phyloP scores from a whole-genome alignment of 306 rosid genomes.

The Vicia sativa region DNA sequence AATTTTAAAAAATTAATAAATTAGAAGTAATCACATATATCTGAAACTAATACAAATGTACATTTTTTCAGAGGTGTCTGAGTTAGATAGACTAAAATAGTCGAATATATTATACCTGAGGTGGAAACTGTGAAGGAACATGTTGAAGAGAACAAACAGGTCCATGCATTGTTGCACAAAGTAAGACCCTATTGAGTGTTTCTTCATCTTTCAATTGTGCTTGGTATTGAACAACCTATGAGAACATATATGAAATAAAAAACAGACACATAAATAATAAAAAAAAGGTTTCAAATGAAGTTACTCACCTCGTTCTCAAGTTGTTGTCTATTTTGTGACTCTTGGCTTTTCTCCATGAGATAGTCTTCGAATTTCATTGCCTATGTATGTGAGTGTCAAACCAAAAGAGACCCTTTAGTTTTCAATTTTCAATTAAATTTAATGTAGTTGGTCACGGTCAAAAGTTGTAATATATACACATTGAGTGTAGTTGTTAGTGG shows the following conservation, averaged over 20 bases:
- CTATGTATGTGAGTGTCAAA: not conserved
- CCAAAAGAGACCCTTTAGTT: conserved; percentile 26
- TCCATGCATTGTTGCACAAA: conserved; percentile 61
- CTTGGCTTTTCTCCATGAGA: conserved; percentile 62
- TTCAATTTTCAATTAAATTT: not conserved
- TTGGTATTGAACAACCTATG: conserved; percentile 66
- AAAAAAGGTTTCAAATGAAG: not conserved
- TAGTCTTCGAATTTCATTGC: conserved; percentile 85
- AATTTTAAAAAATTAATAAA: too few relatives aligned
- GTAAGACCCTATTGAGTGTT: conserved; percentile 56
- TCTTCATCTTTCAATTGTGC: conserved; percentile 67
- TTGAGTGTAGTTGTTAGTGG: conserved; percentile 46
- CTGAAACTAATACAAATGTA: too few relatives aligned
- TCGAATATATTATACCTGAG: conserved; percentile 42
- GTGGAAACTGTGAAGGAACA: conserved; percentile 57
- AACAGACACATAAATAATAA: not conserved
- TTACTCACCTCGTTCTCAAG: conserved; percentile 69
- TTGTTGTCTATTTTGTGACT: conserved; percentile 53
- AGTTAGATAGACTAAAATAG: not conserved
- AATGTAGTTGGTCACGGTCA: conserved; percentile 24
- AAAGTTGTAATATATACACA: conserved; percentile 20
- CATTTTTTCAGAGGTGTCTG: too few relatives aligned
- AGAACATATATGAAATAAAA: not conserved
- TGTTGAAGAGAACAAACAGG: conserved; percentile 58
- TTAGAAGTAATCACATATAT: too few relatives aligned